These are phyloP conservation scores for Clarireedia homoeocarpa DNA, from an alignment of 2,329 filamentous ascomycete genomes.

Conservation along the genomic window DNA sequence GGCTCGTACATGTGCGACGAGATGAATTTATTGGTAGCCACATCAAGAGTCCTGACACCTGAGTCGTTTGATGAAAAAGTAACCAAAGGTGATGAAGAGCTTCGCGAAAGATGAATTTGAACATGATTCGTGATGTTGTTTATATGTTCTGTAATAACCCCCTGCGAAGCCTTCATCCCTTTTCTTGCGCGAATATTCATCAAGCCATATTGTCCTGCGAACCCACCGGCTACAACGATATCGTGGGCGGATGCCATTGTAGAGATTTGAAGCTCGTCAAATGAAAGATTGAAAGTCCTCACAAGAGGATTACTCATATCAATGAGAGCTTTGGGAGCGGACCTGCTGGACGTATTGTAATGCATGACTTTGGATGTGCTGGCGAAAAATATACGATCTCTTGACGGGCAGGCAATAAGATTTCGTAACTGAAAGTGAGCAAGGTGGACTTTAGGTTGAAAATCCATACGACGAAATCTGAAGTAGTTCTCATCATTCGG, in stretches of 20 bases:
- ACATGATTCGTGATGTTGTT: slow-evolving; percentile 60
- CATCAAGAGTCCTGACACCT: slow-evolving; percentile 50
- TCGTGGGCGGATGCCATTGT: slow-evolving; percentile 29
- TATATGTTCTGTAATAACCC: slow-evolving; percentile 39
- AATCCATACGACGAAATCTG: slow-evolving; percentile 49
- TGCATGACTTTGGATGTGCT: slow-evolving; percentile 41
- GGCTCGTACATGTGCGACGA: slow-evolving; percentile 47
- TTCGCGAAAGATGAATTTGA: slow-evolving; percentile 47
- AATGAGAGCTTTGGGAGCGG: slow-evolving; percentile 16
- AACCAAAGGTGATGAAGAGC: slow-evolving; percentile 44
- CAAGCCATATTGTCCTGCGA: slow-evolving; percentile 33
- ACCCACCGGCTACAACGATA: slow-evolving; percentile 33
- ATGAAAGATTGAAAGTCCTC: slow-evolving; percentile 17
- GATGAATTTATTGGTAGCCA: slow-evolving; percentile 51
- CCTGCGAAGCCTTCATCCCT: slow-evolving; percentile 28
- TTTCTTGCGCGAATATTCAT: slow-evolving; percentile 27
- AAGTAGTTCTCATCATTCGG: slow-evolving; percentile 38
- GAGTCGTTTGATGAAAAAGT: slow-evolving; percentile 57
- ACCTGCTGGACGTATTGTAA: slow-evolving; percentile 38
- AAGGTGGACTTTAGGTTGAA: slow-evolving; percentile 45
- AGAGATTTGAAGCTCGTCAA: slow-evolving; percentile 26
- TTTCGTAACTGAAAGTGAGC: slow-evolving; percentile 62
- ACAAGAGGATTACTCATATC: slow-evolving; percentile 24
- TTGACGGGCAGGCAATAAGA: slow-evolving; percentile 48
- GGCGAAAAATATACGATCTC: slow-evolving; percentile 50